phyloP scores from a whole-genome alignment of 1,284 basidiomycete genomes.

The Rhodotorula glutinis region DNA sequence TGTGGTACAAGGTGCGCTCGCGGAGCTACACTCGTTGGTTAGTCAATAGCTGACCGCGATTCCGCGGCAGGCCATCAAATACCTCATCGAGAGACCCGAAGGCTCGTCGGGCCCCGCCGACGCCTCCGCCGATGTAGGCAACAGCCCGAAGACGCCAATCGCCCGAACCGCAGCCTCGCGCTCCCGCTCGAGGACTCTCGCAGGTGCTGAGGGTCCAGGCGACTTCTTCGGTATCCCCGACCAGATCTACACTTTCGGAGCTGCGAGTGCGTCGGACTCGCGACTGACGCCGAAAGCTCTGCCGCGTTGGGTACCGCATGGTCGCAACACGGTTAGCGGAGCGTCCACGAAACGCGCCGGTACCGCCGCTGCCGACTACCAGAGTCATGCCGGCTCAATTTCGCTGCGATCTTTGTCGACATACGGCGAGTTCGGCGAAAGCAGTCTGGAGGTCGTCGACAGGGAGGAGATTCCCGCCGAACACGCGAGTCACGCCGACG shows the following conservation, averaged over 20 bases:
- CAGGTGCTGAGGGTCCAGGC: not conserved
- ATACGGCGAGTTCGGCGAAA: conserved; percentile 53
- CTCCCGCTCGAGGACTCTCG: conserved; percentile 7
- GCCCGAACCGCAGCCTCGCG: conserved; percentile 2
- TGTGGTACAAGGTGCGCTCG: conserved; percentile 71
- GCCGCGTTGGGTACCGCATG: conserved; percentile 1
- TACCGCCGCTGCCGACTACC: conserved; percentile 83
- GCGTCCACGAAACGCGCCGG: conserved; percentile 68
- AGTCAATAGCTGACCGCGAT: not conserved
- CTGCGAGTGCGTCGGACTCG: conserved; percentile 39
- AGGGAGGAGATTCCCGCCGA: conserved; percentile 56
- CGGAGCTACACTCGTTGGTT: conserved; percentile 6
- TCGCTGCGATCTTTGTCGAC: conserved; percentile 57
- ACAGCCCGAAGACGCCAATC: not conserved
- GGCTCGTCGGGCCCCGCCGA: not conserved
- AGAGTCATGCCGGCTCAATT: conserved; percentile 55
- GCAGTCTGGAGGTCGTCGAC: conserved; percentile 59
- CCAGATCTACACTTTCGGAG: conserved; percentile 19
- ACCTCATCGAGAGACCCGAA: conserved; percentile 68
- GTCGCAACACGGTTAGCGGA: conserved; percentile 3
- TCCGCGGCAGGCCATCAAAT: conserved; percentile 68
- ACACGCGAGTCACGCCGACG: conserved; percentile 60
- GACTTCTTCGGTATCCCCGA: conserved; percentile 18
- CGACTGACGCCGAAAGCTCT: conserved; percentile 48
- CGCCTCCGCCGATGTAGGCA: not conserved